Base-by-base conservation (phyloP, 306 rosid genomes). In the Prunus mume region DNA sequence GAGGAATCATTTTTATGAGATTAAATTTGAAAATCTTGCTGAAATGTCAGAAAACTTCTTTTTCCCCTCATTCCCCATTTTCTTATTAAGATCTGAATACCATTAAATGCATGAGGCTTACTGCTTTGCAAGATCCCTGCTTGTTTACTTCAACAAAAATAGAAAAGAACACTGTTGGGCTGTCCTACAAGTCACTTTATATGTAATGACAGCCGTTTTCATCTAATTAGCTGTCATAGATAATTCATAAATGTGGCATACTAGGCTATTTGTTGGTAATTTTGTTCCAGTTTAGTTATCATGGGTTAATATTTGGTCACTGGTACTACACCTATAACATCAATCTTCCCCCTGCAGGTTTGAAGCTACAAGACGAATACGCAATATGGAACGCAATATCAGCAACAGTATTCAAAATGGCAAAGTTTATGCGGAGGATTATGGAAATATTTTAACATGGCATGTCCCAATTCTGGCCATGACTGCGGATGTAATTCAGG, bases 401-500 rank as follows among this genome's bases (percentile, higher is more conserved):
- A 85, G 75, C 79, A 76, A 15, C 38, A 24, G 76, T 25, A 72
- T 80, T 69, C 82, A 78, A 70, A 68, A 6, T 5, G 90, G 84
- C 69, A 91, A 91, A 81, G 81, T 68, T 43, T 80, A 84, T 27
- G 62, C 19, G 15, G 86, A 85, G 69, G 79, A 68, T 2, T 73
- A 13, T 7, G 86, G 87, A 34, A 87, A 80, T 69, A 69, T 27
- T 45, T 71, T 77, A 66, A 81, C 71, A 20, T 87, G 91, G 91
- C 90, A 81, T 65, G 78, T 95, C 4, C 98, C 97, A 30, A 90
- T 95, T 71, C 78, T 95, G 82, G 98, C 97, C 70, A 95, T 95
- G 98, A 95, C 98, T 5, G 97, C 98, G 12, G 97, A 95, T 30
- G 97, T 92, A 63, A 92, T 95, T 64, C 98, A 95, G 82, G 98